Percentiles rank a stretch among this genome's conserved stretches.
Evolutionary conservation across 2,329 filamentous ascomycete species (phyloP).

Genomic region (Fusarium papillatum): DNA sequence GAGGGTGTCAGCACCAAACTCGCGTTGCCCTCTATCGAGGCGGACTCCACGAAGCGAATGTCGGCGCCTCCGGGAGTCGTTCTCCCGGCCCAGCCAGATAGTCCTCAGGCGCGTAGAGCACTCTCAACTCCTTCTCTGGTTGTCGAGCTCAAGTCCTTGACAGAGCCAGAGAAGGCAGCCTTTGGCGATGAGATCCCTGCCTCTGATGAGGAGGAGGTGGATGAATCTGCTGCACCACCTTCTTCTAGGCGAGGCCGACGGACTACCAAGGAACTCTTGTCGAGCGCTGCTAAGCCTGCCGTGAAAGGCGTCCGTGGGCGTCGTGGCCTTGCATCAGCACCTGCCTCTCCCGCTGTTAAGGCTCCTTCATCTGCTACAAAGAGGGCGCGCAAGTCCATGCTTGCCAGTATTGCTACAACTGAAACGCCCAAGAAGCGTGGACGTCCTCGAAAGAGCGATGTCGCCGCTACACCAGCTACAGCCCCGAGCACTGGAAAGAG

Average conservation of each 20-base stretch:
- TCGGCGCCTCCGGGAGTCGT: slow-evolving; percentile 25
- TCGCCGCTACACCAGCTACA: slow-evolving; percentile 26
- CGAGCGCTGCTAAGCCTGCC: slow-evolving; percentile 4
- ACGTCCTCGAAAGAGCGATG: slow-evolving; percentile 42
- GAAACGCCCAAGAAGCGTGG: slow-evolving; percentile 40
- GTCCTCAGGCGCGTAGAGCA: slow-evolving; percentile 5
- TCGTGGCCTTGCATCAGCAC: slow-evolving; percentile 27
- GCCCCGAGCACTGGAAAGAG: slow-evolving; percentile 30
- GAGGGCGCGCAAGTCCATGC: slow-evolving; percentile 41
- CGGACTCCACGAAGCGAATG: slow-evolving; percentile 28
- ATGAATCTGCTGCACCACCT: slow-evolving; percentile 8
- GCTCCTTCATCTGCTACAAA: slow-evolving; percentile 20
- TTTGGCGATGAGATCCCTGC: slow-evolving; percentile 17
- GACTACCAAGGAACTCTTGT: slow-evolving; percentile 24
- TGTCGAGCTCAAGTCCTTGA: slow-evolving; percentile 26
- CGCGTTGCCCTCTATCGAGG: slow-evolving; percentile 24
- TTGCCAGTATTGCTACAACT: slow-evolving; percentile 21
- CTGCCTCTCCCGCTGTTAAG: slow-evolving; percentile 25
- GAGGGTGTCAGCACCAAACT: slow-evolving; percentile 2
- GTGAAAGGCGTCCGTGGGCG: slow-evolving; percentile 22
- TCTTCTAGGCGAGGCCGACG: slow-evolving; percentile 31
- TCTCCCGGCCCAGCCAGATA: slow-evolving; percentile 3
- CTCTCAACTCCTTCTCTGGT: slow-evolving; percentile 29
- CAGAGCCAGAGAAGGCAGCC: slow-evolving; percentile 30
- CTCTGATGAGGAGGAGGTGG: neutral